phyloP scores from a whole-genome alignment of 805 yeast genomes.

The Candida sithepensis region DNA sequence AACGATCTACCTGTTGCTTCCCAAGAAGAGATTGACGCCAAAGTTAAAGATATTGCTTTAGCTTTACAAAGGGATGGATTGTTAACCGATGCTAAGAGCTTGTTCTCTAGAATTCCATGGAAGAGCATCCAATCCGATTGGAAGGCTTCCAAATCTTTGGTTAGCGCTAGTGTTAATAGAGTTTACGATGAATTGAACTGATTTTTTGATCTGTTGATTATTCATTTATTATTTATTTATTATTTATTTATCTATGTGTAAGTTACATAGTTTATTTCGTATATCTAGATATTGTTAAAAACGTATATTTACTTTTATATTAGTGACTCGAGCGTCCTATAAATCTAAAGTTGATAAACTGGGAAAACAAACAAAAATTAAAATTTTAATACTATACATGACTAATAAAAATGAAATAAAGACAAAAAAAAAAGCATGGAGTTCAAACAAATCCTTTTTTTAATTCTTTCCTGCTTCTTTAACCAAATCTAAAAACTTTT shows the following conservation, averaged over 20 bases:
- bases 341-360: no score
- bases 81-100: slow-evolving; percentile 21
- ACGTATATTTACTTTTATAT: no score
- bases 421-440: no score
- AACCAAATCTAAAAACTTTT: slow-evolving; percentile 83
- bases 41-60: slow-evolving; percentile 28
- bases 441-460: slow-evolving; percentile 1
- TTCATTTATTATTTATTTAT: not conserved
- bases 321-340: no score
- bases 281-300: no score
- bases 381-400: not conserved
- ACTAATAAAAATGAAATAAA: not conserved
- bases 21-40: slow-evolving; percentile 30
- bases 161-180: slow-evolving; percentile 27
- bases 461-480: slow-evolving; percentile 61
- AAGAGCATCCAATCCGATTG: slow-evolving; percentile 30
- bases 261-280: not conserved
- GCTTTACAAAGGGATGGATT: slow-evolving; percentile 24
- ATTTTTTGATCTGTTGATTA: not conserved
- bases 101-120: slow-evolving; percentile 35
- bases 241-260: not conserved
- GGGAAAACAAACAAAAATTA: no score
- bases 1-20: slow-evolving; percentile 35
- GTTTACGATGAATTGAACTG: slow-evolving; percentile 19
- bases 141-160: slow-evolving; percentile 33